Evolutionary conservation across 1,284 basidiomycete species (phyloP).

Genomic region (Kwoniella shivajii): DNA sequence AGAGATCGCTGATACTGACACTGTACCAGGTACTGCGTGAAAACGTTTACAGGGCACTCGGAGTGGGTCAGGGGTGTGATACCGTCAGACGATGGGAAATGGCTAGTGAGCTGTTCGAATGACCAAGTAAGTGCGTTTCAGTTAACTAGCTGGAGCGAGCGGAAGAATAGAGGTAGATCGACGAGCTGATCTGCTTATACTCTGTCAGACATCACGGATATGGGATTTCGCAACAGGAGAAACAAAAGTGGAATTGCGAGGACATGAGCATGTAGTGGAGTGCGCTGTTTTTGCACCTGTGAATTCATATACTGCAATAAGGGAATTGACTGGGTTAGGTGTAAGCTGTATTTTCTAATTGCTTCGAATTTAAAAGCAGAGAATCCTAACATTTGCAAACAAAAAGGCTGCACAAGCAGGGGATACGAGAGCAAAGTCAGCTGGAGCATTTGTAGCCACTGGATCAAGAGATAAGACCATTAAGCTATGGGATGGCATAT

Average conservation of each 20-base stretch:
- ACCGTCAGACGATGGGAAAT: slow-evolving; percentile 74
- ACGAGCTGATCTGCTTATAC: background rate
- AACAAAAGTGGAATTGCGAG: slow-evolving; percentile 77
- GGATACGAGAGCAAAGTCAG: slow-evolving; percentile 52
- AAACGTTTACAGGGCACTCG: slow-evolving; percentile 64
- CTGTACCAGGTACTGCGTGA: slow-evolving; percentile 60
- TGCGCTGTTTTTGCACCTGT: slow-evolving; percentile 79
- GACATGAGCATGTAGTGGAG: slow-evolving; percentile 86
- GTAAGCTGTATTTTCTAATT: slow-evolving; percentile 51
- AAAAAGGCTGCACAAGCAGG: slow-evolving; percentile 32
- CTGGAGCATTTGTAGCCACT: slow-evolving; percentile 69
- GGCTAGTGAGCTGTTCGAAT: slow-evolving; percentile 77
- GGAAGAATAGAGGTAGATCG: too few species aligned
- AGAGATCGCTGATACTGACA: background rate
- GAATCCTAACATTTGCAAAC: slow-evolving; percentile 1
- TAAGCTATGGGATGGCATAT: slow-evolving; percentile 79
- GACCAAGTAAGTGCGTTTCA: slow-evolving; percentile 66
- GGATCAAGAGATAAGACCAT: slow-evolving; percentile 87
- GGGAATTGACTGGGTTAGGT: slow-evolving; percentile 73
- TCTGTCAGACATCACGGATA: slow-evolving; percentile 71
- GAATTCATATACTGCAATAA: slow-evolving; percentile 70
- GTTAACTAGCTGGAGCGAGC: too few species aligned
- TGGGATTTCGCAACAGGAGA: slow-evolving; percentile 77
- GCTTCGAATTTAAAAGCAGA: background rate
- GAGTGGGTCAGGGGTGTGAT: slow-evolving; percentile 71